Evolutionary conservation across 441 rosid genomes (phyloP), one percentile per base, ranked within the genome.

Genomic region (Populus hybrid): DNA sequence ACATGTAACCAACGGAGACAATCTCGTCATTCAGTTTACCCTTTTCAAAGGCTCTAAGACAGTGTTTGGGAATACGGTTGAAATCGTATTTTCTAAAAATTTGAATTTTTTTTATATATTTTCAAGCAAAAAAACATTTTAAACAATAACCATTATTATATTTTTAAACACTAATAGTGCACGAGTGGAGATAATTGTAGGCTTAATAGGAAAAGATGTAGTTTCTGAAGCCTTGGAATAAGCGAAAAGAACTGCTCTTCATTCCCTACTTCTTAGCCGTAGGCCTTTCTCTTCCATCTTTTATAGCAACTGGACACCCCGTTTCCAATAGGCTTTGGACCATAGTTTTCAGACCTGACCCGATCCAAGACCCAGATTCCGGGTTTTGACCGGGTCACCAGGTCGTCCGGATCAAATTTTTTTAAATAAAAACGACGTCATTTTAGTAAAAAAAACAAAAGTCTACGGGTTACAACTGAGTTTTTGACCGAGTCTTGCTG

Each of bases 281-380:
- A 93, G 83, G 28, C 97, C 97, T 76, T 89, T 92, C 3, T 93
- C 97, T 83, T 92, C 91, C 98, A 95, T 93, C 82, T 88, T 93
- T 85, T 90, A 82, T 38, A 95, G 87, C 82, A 95, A 73, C 74
- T 88, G 83, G 40, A 92, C 83, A 68, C 96, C 96, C 96, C 97
- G 92, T 85, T 87, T 88, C 99, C 98, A 95, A 73, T 93, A 3
- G 99, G 98, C 73, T 82, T 85, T 36, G 99, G 99, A 8, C 97
- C 99, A 24, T 24, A 24, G 26, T 24, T 24, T 24, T 24, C 1
- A 24, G 1, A 24, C 26, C 26, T 24, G 26, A 1, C 26, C 26
- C 1, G 26, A 24, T 24, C 26, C 1, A 24, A 24, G 26, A 24
- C 26, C 26, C 26, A 1, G 26, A 1, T 24, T 24, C 1, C 26